Conservation (phyloP, 1,284 basidiomycete species). For the Pholiota adiposa region DNA sequence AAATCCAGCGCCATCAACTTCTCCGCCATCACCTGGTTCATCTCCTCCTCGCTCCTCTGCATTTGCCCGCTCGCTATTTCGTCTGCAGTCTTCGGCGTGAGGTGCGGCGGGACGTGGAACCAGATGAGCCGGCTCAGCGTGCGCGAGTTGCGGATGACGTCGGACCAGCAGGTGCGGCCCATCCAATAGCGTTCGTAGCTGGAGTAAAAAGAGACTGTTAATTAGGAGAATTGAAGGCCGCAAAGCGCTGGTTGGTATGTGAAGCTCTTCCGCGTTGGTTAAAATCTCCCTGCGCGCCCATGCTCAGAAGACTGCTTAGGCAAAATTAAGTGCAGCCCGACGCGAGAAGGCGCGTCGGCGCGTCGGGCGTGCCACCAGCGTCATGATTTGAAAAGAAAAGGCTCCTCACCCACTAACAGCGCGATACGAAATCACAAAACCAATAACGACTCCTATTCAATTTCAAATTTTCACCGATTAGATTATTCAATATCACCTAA, state of each 20-base stretch:
- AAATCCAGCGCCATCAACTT: constrained; percentile 63
- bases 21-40: constrained; percentile 58
- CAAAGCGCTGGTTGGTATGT: not conserved
- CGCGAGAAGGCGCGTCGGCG: too few relatives aligned
- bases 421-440: constrained; percentile 72
- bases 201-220: too few relatives aligned
- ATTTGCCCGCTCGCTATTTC: constrained; percentile 34
- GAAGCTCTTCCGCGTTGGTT: not conserved
- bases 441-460: constrained; percentile 62
- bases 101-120: constrained; percentile 62
- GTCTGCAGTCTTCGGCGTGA: constrained; percentile 41
- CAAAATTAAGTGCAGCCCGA: too few relatives aligned
- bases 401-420: constrained; percentile 55
- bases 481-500: not conserved
- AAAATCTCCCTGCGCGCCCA: too few relatives aligned
- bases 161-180: constrained; percentile 63
- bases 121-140: constrained; percentile 59
- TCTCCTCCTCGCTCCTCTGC: constrained; percentile 42
- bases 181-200: constrained; percentile 70
- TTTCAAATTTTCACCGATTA: not conserved
- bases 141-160: constrained; percentile 54
- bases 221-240: not conserved
- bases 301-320: too few relatives aligned
- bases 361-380: too few relatives aligned
- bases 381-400: not conserved